Base-by-base conservation (phyloP, 2,329 filamentous ascomycete genomes). In the Neofusicoccum laricinum region DNA sequence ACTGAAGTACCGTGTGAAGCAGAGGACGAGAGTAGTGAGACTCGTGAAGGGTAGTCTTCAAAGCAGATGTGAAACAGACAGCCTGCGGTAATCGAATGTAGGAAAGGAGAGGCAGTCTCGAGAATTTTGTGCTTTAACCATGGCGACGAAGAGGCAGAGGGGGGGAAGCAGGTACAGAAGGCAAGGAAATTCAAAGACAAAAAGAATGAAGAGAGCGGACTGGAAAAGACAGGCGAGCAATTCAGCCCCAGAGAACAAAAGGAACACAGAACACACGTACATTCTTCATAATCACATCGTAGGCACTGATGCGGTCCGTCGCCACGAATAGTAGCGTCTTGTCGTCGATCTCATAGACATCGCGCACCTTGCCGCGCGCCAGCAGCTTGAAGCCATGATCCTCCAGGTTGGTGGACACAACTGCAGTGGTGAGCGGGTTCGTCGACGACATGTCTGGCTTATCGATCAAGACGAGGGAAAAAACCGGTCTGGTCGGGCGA, bases 241-340 rank as follows among this genome's bases (percentile, higher is more conserved):
- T 17, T 17, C 2, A 12, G 11, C 12, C 11, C 25, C 15, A 19
- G 1, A 43, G 46, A 34, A 12, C 17, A 46, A 4, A 11, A 3
- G 12, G 12, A 36, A 19, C 2, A 58, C 11, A 17, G 17, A 48
- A 36, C 85, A 80, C 34, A 68, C 78, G 72, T 75, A 88, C 88
- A 79, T 95, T 97, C 71, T 86, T 81, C 84, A 96, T 88, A 70
- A 96, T 87, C 70, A 96, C 92, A 84, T 98, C 94, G 82, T 94
- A 98, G 64, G 95, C 95, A 25, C 92, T 97, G 76, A 97, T 95
- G 69, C 95, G 90, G 80, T 97, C 93, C 14, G 91, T 90, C 25
- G 91, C 90, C 63, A 93, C 88, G 74, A 97, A 94, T 64, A 96
- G 88, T 4, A 96, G 85, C 2, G 86, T 90, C 64, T 85, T 79